phyloP scores from a whole-genome alignment of 2,329 filamentous ascomycete species.

The Didymosphaeria variabile region DNA sequence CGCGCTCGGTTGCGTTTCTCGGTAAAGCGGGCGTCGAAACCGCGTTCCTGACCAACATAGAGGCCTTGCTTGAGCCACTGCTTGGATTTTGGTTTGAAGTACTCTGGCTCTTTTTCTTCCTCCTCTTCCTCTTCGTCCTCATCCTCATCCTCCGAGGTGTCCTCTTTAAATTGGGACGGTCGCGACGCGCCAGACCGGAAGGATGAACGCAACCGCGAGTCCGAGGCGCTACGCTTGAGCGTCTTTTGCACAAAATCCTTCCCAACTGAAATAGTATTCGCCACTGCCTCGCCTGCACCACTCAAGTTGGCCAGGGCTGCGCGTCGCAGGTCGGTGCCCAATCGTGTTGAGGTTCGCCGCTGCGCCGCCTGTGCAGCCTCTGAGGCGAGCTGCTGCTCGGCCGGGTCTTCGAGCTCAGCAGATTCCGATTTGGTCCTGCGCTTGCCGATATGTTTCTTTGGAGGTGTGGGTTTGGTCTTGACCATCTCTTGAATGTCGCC shows the following conservation, averaged over 20 bases:
- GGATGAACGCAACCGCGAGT: conserved; percentile 32
- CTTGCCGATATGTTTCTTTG: conserved; percentile 30
- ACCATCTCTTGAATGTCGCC: conserved; percentile 32
- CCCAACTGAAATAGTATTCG: conserved; percentile 47
- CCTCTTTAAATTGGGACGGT: conserved; percentile 35
- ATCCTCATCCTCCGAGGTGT: conserved; percentile 25
- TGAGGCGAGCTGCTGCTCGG: conserved; percentile 41
- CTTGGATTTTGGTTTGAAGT: conserved; percentile 63
- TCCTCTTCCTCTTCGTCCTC: conserved; percentile 24
- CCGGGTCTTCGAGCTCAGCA: conserved; percentile 32
- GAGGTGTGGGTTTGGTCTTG: conserved; percentile 23
- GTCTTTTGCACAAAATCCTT: conserved; percentile 44
- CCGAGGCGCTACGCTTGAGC: conserved; percentile 40
- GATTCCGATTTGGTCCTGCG: conserved; percentile 23
- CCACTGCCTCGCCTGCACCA: conserved; percentile 39
- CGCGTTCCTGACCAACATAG: conserved; percentile 79
- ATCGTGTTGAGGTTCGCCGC: conserved; percentile 43
- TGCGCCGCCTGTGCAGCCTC: conserved; percentile 45
- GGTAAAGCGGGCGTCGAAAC: conserved; percentile 54
- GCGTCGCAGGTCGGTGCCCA: conserved; percentile 42
- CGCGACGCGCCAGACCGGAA: conserved; percentile 21
- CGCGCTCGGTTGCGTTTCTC: conserved; percentile 56
- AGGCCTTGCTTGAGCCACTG: conserved; percentile 84
- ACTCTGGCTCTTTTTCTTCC: conserved; percentile 29
- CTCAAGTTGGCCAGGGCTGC: conserved; percentile 43